A percentile compares a stretch with the other conserved stretches of the same genome.
Conservation (phyloP, 2,329 filamentous ascomycete species). For the Trichoderma semiorbis region DNA sequence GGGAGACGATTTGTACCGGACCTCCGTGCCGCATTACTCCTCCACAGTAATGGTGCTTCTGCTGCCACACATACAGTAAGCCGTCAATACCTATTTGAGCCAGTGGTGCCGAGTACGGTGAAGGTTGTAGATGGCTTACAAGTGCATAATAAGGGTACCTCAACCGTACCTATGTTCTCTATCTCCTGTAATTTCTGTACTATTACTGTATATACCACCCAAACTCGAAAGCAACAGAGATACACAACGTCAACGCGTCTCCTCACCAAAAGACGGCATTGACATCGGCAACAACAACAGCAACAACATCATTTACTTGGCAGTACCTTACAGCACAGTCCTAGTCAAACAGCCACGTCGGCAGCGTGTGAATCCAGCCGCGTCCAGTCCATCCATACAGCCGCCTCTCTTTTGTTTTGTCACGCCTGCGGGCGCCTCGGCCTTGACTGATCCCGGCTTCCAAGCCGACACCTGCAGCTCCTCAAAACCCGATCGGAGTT, state of each 20-base stretch:
- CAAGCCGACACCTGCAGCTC: not conserved
- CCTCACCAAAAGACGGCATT: not conserved
- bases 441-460: not conserved
- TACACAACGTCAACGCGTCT: not conserved
- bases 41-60: not conserved
- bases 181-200: not conserved
- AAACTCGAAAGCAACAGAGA: not conserved
- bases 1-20: not conserved
- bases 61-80: not conserved
- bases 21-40: not conserved
- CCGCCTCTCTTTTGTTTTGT: not conserved
- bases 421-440: slow-evolving; percentile 5
- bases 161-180: not conserved
- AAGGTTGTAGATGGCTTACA: not conserved
- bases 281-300: not conserved
- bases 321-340: not conserved
- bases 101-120: not conserved
- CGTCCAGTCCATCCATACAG: not conserved
- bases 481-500: not conserved
- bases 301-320: not conserved
- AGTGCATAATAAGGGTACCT: not conserved
- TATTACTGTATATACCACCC: not conserved
- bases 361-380: not conserved
- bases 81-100: not conserved
- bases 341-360: not conserved